These are phyloP conservation scores for Microthlaspi erraticum DNA, from an alignment of 345 rosid species.

Conservation along the genomic window DNA sequence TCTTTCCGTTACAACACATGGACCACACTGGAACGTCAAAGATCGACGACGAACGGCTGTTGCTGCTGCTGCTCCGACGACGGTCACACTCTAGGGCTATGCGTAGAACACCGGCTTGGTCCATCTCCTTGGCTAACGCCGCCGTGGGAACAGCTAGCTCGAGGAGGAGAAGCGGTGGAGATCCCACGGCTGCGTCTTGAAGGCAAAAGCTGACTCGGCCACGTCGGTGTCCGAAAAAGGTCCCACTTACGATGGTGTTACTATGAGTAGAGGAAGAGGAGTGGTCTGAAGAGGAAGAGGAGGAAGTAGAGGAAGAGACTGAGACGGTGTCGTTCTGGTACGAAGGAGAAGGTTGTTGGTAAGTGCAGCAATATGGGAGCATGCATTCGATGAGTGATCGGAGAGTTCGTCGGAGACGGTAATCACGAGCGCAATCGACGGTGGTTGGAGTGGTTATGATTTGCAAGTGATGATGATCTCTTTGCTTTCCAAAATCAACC, in stretches of 20 bases:
- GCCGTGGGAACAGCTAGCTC: conserved; percentile 82
- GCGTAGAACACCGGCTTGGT: conserved; percentile 63
- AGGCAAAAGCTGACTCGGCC: conserved; percentile 87
- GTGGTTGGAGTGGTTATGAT: conserved; percentile 66
- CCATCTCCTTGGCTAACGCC: conserved; percentile 80
- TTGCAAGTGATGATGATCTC: conserved; percentile 50
- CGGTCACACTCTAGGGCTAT: conserved; percentile 72
- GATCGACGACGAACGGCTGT: conserved; percentile 37
- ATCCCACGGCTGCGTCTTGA: conserved; percentile 58
- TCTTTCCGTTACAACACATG: conserved; percentile 85
- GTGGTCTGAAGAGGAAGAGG: conserved; percentile 37
- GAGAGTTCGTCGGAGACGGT: conserved; percentile 72
- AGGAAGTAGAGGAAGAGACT: conserved; percentile 34
- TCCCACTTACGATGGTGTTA: conserved; percentile 57
- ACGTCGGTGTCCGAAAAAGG: conserved; percentile 81
- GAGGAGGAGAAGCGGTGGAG: conserved; percentile 59
- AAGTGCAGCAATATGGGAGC: conserved; percentile 78
- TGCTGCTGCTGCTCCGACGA: conserved; percentile 33
- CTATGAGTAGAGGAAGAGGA: conserved; percentile 33
- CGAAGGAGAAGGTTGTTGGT: conserved; percentile 36
- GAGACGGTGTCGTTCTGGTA: conserved; percentile 41
- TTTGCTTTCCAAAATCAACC: conserved; percentile 64
- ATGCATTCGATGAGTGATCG: conserved; percentile 78
- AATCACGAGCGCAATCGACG: conserved; percentile 71
- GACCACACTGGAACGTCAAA: conserved; percentile 79